Conservation (phyloP, 495 filamentous ascomycete genomes). For the Astrothelium macrocarpum region DNA sequence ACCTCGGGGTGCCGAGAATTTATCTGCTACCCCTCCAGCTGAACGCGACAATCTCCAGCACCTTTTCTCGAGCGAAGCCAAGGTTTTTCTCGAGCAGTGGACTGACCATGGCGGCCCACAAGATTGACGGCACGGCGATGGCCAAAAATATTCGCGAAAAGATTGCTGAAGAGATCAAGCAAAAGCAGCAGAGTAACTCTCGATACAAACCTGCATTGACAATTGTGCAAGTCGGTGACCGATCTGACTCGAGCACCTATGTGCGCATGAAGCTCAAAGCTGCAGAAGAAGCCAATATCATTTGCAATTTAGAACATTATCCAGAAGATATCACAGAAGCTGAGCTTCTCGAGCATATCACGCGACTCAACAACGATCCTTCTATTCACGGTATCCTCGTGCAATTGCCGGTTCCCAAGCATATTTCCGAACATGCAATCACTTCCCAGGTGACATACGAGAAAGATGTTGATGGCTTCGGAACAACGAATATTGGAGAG, state of each 20-base stretch:
- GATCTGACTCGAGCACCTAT: slow-evolving; percentile 95
- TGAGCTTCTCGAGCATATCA: slow-evolving; percentile 75
- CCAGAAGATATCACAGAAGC: slow-evolving; percentile 71
- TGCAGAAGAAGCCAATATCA: slow-evolving; percentile 88
- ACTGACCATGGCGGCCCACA: slow-evolving; percentile 67
- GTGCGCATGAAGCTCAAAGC: slow-evolving; percentile 99
- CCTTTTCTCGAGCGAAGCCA: background rate
- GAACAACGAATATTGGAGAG: slow-evolving; percentile 85
- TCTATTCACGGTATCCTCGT: slow-evolving; percentile 86
- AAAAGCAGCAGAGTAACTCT: slow-evolving; percentile 70
- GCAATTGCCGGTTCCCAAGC: slow-evolving; percentile 78
- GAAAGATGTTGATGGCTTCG: slow-evolving; percentile 98
- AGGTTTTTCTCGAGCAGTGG: slow-evolving; percentile 42
- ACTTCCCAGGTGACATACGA: slow-evolving; percentile 83
- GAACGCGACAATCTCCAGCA: background rate
- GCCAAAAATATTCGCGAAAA: slow-evolving; percentile 78
- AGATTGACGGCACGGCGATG: slow-evolving; percentile 92
- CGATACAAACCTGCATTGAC: slow-evolving; percentile 79
- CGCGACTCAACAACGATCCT: slow-evolving; percentile 75
- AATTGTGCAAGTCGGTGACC: slow-evolving; percentile 90
- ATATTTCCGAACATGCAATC: slow-evolving; percentile 79
- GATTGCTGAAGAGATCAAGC: slow-evolving; percentile 66
- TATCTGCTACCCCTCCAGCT: background rate
- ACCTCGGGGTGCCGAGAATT: background rate
- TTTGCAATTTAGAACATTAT: slow-evolving; percentile 74